A percentile compares a stretch with the other conserved stretches of the same genome.
Evolutionary conservation across 805 yeast species (phyloP).

Genomic region (Saccharomycopsis capsularis): DNA sequence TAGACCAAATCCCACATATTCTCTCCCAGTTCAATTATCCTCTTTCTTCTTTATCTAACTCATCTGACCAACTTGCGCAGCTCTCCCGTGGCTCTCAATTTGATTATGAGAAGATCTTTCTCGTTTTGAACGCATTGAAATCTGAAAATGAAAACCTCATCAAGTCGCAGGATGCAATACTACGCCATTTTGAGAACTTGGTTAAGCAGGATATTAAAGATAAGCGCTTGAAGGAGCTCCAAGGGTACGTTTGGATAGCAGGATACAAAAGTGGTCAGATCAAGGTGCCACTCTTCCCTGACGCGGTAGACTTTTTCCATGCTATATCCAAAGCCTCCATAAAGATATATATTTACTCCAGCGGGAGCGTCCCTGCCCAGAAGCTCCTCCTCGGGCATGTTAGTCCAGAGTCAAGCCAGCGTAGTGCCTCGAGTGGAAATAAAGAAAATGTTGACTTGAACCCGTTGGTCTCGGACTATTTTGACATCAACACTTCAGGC

Average conservation of each 20-base stretch:
- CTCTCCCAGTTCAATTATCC: conserved; percentile 27
- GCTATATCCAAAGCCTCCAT: conserved; percentile 30
- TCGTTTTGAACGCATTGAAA: not conserved
- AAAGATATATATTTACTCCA: conserved; percentile 68
- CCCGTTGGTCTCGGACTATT: conserved; percentile 53
- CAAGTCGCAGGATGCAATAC: conserved; percentile 30
- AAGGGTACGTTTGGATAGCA: conserved; percentile 73
- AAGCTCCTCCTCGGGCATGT: conserved; percentile 68
- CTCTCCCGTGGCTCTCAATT: not conserved
- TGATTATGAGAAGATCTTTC: not conserved
- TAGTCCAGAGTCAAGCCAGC: conserved; percentile 21
- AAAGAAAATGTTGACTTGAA: conserved; percentile 41
- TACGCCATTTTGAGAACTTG: conserved; percentile 45
- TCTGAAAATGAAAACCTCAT: not conserved
- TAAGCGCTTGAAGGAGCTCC: conserved; percentile 66
- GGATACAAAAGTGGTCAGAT: conserved; percentile 78
- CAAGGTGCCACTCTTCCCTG: conserved; percentile 68
- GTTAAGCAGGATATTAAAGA: conserved; percentile 71
- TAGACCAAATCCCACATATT: conserved; percentile 39
- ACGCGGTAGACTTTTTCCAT: conserved; percentile 55
- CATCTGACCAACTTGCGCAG: not conserved
- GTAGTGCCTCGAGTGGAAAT: conserved; percentile 26
- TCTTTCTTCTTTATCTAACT: conserved; percentile 11
- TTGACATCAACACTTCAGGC: conserved; percentile 82
- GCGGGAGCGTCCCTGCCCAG: conserved; percentile 87